Evolutionary conservation across 352 stramenopile genomes (phyloP), one percentile per base, ranked within the genome.

Genomic region (Aphanomyces astaci): DNA sequence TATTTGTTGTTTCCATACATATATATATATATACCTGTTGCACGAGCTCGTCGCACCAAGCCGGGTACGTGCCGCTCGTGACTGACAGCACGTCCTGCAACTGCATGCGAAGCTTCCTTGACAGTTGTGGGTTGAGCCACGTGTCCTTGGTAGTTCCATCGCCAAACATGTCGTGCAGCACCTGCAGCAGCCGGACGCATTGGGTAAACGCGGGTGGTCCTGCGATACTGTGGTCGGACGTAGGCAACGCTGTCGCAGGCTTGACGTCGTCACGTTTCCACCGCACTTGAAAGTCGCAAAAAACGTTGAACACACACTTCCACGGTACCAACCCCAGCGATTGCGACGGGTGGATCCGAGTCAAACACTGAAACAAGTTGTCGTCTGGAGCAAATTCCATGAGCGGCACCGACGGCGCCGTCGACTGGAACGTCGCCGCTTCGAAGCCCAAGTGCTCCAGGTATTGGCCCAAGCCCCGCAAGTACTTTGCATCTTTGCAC

Each of bases 71-170:
- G 59, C 82, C 82, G 72, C 82, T 91, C 72, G 81, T 90, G 43
- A 92, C 77, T 0, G 80, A 87, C n/a, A 94, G 73, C 63, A 91
- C 82, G 71, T 94, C 84, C 71, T 89, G 80, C 56, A 94, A 71
- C 66, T 94, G 86, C 22, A 74, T 75, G 63, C 90, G 80, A 60
- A 92, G 70, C 66, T 92, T 94, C 70, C 88, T 88, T 70, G 82
- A 87, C 70, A 94, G 71, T 22, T 79, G 75, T n/a, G 82, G 76
- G 46, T 78, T 94, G 25, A 73, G 76, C 86, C 86, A 94, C 32
- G 86, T 52, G 55, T 81, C 74, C 13, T 70, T 63, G 9, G 30
- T 30, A 1, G 19, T 11, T 11, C 53, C 56, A 10, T 13, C 39
- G 36, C 56, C 39, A 39, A 52, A 65, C 4, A 15, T 10, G 27